phyloP scores from a whole-genome alignment of 2,329 filamentous ascomycete genomes.

The Cercospora sp. region DNA sequence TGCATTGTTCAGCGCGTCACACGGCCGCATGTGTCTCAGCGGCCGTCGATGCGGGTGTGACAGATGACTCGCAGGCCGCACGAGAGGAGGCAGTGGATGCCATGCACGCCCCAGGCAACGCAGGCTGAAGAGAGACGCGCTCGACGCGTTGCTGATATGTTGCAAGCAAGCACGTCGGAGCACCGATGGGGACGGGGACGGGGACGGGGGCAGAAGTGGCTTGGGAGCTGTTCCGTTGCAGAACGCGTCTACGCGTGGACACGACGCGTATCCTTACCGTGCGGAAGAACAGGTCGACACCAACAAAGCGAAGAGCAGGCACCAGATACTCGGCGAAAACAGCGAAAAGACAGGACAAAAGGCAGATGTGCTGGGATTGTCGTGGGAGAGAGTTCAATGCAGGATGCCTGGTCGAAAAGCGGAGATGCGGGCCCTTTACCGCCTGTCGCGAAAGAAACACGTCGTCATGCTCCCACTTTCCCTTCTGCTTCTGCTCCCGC shows the following conservation, averaged over 20 bases:
- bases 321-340: no score
- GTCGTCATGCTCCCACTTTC: background rate
- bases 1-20: conserved; percentile 12
- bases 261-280: background rate
- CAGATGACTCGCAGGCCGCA: conserved; percentile 31
- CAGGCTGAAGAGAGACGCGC: background rate
- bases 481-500: background rate
- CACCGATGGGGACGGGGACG: no score
- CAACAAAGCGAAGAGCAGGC: no score
- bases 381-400: background rate
- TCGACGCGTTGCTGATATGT: background rate
- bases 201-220: no score
- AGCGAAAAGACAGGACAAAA: background rate
- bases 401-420: background rate
- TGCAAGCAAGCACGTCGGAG: background rate
- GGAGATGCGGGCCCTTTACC: background rate
- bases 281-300: no score
- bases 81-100: conserved; percentile 6
- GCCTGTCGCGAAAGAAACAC: background rate
- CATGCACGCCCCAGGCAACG: background rate
- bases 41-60: conserved; percentile 14
- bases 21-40: conserved; percentile 9
- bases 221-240: no score
- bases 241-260: no score
- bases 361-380: background rate